Evolutionary conservation across 257 asterid genomes (phyloP), one percentile per base, ranked within the genome.

Genomic region (Phtheirospermum japonicum): DNA sequence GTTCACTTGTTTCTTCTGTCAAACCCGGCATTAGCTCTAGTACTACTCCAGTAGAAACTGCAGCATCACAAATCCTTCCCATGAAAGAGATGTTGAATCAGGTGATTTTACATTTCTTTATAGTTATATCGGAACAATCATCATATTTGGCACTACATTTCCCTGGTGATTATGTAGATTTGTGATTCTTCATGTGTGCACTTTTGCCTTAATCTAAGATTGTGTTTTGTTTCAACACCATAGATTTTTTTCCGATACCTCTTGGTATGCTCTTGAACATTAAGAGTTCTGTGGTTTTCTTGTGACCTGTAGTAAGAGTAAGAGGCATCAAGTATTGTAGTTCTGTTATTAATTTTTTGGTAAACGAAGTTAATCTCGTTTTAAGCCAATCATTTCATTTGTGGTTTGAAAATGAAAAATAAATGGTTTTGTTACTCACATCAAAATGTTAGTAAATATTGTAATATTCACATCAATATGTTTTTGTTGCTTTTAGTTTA

Each of bases 1-100:
- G 77, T 61, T 74, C 82, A 26, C 61, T 75, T 23, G 85, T 82
- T 79, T 74, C 85, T 23, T 69, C 72, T 49, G 73, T 56, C 59
- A 89, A 85, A 67, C 73, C 71, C 5, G 84, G 72, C 68, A 68
- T 68, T 54, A 77, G 75, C 78, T 72, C 81, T 42, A 71, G 75
- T 67, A 68, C 77, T 69, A 68, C 76, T 67, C 75, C 82, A 34
- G 8, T 40, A 56, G 87, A 76, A 65, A 58, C 61, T 73, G 69
- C 74, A 45, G 53, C 61, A 26, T 61, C 85, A 19, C 91, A 85
- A 64, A 37, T 85, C 20, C 40, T 58, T 67, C 70, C 87, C 60
- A 85, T 85, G 85, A 85, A n/a, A n/a, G n/a, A n/a, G n/a, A n/a
- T n/a, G n/a, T n/a, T n/a, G n/a, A n/a, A n/a, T n/a, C n/a, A n/a